These are phyloP conservation scores for Brassica incana DNA, from an alignment of 345 rosid genomes.

Conservation along the genomic window DNA sequence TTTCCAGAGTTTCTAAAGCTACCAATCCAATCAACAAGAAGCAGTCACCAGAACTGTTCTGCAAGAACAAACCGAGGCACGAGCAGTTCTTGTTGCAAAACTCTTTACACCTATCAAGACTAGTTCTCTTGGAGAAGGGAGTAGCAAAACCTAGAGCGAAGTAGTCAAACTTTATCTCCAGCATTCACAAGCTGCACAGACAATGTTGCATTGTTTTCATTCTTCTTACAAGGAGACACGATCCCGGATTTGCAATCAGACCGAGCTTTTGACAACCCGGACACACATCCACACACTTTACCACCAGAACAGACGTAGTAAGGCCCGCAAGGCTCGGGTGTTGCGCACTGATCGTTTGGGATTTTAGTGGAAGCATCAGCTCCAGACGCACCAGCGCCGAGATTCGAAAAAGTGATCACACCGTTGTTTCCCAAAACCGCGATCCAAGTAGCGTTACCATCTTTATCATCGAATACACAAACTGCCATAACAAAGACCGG, in stretches of 20 bases:
- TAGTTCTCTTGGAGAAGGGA: constrained; percentile 51
- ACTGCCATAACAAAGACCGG: constrained; percentile 60
- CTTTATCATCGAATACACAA: constrained; percentile 38
- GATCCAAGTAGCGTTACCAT: constrained; percentile 66
- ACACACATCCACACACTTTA: constrained; percentile 64
- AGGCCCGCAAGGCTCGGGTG: constrained; percentile 70
- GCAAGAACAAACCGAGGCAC: constrained; percentile 70
- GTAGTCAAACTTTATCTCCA: constrained; percentile 58
- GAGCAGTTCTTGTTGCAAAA: constrained; percentile 75
- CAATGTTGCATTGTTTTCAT: constrained; percentile 18
- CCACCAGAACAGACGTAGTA: constrained; percentile 56
- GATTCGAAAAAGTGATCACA: constrained; percentile 57
- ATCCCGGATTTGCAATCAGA: constrained; percentile 58
- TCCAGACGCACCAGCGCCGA: constrained; percentile 32
- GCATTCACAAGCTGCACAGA: constrained; percentile 53
- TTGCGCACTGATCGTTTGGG: constrained; percentile 63
- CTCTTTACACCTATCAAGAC: constrained; percentile 64
- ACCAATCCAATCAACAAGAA: constrained; percentile 69
- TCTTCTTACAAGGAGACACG: constrained; percentile 53
- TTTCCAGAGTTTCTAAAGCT: constrained; percentile 48
- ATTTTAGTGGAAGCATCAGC: constrained; percentile 48
- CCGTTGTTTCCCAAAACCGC: constrained; percentile 72
- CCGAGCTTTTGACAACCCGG: constrained; percentile 39
- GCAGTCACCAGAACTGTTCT: constrained; percentile 67
- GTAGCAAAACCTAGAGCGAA: constrained; percentile 62